Evolutionary conservation across 1,139 yeast species (phyloP).

Genomic region (Saccharomyces hybrid): DNA sequence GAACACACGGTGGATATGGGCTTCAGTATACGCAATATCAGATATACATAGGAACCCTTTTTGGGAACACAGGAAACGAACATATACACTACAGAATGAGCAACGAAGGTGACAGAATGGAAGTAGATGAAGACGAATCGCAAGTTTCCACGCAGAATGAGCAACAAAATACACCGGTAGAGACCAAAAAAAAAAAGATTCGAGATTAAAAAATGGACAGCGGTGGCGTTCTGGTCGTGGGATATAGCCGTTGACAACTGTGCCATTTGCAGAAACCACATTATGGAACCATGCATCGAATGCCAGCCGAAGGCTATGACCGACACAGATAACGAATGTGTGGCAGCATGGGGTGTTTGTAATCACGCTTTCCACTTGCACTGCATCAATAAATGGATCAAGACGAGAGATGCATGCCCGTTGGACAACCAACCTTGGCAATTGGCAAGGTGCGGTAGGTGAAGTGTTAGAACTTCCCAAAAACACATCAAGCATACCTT

Average conservation of each 20-base stretch:
- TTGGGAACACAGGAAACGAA: not conserved
- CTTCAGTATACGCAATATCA: not conserved
- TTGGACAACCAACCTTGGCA: constrained; percentile 93
- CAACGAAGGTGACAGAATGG: constrained; percentile 21
- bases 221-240: constrained; percentile 99
- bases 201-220: constrained; percentile 87
- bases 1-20: not conserved
- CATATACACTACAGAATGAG: not conserved
- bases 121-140: constrained; percentile 16
- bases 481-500: not conserved
- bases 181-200: constrained; percentile 39
- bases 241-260: constrained; percentile 93
- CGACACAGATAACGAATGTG: constrained; percentile 68
- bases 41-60: not conserved
- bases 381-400: constrained; percentile 93
- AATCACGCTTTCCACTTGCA: constrained; percentile 56
- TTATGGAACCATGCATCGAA: constrained; percentile 98
- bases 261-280: constrained; percentile 95
- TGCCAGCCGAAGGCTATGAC: constrained; percentile 82
- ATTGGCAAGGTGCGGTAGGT: constrained; percentile 68
- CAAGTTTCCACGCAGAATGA: not conserved
- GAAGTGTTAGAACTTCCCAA: not conserved
- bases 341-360: constrained; percentile 96
- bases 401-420: constrained; percentile 96
- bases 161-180: not conserved